A percentile compares a stretch with the other conserved stretches of the same genome.
phyloP scores from a whole-genome alignment of 2,329 filamentous ascomycete genomes.

The Aspergillus flavus region DNA sequence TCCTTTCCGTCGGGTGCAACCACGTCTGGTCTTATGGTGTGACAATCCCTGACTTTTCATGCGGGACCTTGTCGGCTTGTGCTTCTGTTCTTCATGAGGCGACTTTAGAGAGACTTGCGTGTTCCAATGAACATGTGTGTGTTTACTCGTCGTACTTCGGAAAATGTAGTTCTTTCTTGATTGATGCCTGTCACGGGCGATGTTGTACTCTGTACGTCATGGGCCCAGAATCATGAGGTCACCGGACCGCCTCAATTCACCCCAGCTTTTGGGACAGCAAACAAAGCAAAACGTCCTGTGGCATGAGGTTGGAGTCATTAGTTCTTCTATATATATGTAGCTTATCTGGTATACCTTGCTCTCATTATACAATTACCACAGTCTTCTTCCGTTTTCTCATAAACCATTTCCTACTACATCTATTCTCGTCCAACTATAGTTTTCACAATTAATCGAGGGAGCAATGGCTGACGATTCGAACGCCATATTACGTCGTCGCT shows the following conservation, averaged over 20 bases:
- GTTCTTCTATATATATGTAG: not conserved
- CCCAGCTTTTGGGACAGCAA: not conserved
- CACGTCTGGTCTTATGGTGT: not conserved
- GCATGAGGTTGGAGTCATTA: no score
- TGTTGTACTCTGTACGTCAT: slow-evolving; percentile 14
- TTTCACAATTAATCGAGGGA: not conserved
- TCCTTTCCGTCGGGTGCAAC: slow-evolving; percentile 1
- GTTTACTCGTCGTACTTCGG: not conserved
- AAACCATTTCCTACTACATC: not conserved
- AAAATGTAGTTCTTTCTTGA: not conserved
- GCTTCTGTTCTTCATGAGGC: not conserved
- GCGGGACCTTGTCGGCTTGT: not conserved
- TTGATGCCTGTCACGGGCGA: not conserved
- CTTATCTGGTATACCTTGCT: not conserved
- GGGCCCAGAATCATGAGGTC: slow-evolving; percentile 16
- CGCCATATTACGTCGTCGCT: slow-evolving; percentile 32
- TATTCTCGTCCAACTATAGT: not conserved
- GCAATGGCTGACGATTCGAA: slow-evolving; percentile 6
- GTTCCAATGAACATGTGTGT: not conserved
- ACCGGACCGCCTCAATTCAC: slow-evolving; percentile 3
- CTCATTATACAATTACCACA: not conserved
- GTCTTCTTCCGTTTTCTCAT: not conserved
- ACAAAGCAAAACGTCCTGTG: no score
- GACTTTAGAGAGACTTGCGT: not conserved
- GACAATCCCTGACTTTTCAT: slow-evolving; percentile 9